Base-by-base conservation (phyloP, 352 stramenopile genomes). In the Pythium sukuiense region DNA sequence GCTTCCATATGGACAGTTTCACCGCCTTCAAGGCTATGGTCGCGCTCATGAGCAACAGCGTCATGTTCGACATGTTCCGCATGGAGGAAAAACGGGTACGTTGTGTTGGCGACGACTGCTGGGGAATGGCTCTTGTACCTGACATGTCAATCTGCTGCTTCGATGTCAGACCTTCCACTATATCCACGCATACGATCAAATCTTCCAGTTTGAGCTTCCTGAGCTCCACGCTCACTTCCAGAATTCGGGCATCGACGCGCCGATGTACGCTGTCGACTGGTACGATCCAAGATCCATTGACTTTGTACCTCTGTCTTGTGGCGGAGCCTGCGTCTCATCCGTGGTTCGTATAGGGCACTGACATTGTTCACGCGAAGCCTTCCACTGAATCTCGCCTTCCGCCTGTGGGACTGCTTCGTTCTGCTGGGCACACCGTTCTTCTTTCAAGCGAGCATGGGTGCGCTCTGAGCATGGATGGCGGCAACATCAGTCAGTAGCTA, bases 191-290 rank as follows among this genome's bases (percentile, higher is more conserved):
- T 92, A 93, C 71, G 88, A 94, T 50, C 73, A 82, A 43, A 88
- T 95, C 41, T 60, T 95, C n/a, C 73, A 90, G 65, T 88, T 90
- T 61, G 85, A 94, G 66, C 69, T 95, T 49, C 87, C 87, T 11
- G 43, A 56, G 16, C 52, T 95, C 32, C 69, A 83, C 18, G 69
- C 69, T 0, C 81, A 95, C 52, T 93, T 95, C 62, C 67, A 92
- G 48, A 69, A 85, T 13, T 58, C 73, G 6, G 87, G 87, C 57
- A 95, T 95, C 35, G 85, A 94, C 33, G 78, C 85, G 14, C 82
- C 92, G 71, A 95, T 95, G 87, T 95, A 95, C 63, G 81, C 85
- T 0, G 84, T 95, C 16, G 85, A 95, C 69, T 95, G 87, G 85
- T 92, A 72, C 56, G 80, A 69, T 50, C 16, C 0, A 48, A 6